Conservation (phyloP, 306 rosid genomes). For the Glycine soja region DNA sequence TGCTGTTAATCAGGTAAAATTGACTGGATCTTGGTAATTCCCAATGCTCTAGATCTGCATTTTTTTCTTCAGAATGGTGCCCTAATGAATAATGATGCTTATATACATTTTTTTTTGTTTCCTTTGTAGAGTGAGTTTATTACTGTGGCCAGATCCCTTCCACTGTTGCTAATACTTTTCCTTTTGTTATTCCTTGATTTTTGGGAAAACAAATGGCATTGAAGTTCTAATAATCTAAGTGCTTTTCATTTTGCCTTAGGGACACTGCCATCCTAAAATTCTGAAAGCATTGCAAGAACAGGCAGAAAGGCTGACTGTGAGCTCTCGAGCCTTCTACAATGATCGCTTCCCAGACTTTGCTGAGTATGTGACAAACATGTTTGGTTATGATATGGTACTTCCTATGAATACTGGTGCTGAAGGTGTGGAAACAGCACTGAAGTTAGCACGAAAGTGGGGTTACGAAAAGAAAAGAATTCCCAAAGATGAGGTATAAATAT, state of each 20-base stretch:
- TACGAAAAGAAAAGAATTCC: slow-evolving; percentile 89
- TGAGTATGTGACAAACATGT: slow-evolving; percentile 67
- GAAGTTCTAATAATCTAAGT: slow-evolving; percentile 26
- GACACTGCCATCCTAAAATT: slow-evolving; percentile 94
- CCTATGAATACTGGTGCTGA: slow-evolving; percentile 99
- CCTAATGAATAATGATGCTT: not conserved
- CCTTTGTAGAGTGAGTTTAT: slow-evolving; percentile 23
- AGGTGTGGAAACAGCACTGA: slow-evolving; percentile 97
- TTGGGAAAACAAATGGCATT: not conserved
- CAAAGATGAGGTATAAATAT: slow-evolving; percentile 74
- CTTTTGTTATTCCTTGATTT: slow-evolving; percentile 6
- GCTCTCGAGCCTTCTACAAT: slow-evolving; percentile 97
- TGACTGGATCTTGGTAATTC: slow-evolving; percentile 7
- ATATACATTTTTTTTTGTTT: not conserved
- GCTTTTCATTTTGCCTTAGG: slow-evolving; percentile 58
- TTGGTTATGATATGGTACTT: slow-evolving; percentile 97
- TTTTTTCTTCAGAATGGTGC: not conserved
- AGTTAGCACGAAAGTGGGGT: slow-evolving; percentile 98
- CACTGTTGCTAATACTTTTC: slow-evolving; percentile 3
- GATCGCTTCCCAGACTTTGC: slow-evolving; percentile 89
- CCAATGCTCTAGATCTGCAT: too few species aligned
- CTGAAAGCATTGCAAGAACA: slow-evolving; percentile 84
- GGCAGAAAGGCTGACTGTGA: slow-evolving; percentile 87
- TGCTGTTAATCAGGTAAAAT: slow-evolving; percentile 92
- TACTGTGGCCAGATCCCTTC: slow-evolving; percentile 15